Conservation (phyloP, 768 basidiomycete species). For the Lactifluus echinatus region DNA sequence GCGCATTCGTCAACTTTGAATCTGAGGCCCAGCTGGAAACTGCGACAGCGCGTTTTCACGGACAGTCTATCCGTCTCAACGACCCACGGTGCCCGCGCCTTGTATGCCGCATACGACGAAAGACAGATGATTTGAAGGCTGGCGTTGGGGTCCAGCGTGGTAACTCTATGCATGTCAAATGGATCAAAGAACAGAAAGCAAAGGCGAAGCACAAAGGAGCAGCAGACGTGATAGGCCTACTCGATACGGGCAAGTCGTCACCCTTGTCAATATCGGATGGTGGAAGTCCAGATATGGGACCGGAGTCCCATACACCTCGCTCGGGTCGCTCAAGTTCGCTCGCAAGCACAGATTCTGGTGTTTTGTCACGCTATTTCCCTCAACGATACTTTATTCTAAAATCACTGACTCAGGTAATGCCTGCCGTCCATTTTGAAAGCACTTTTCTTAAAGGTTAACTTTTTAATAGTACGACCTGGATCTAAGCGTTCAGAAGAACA, state of each 20-base stretch:
- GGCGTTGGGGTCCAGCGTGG: conserved; percentile 92
- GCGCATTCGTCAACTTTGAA: conserved; percentile 88
- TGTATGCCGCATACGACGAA: conserved; percentile 74
- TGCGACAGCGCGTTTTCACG: conserved; percentile 70
- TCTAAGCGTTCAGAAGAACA: conserved; percentile 62
- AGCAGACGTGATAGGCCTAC: conserved; percentile 1
- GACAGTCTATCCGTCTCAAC: conserved; percentile 52
- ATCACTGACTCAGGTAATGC: conserved; percentile 65
- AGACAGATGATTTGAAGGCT: conserved; percentile 77
- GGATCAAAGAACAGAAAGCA: conserved; percentile 58
- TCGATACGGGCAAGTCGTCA: conserved; percentile 15
- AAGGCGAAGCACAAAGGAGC: conserved; percentile 25
- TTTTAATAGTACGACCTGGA: conserved; percentile 60
- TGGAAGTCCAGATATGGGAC: conserved; percentile 25
- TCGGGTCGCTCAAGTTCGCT: conserved; percentile 60
- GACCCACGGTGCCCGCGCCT: conserved; percentile 70
- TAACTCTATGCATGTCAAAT: conserved; percentile 72
- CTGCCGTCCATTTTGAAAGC: background rate
- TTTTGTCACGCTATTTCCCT: conserved; percentile 70
- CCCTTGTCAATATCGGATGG: conserved; percentile 35
- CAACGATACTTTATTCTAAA: conserved; percentile 91
- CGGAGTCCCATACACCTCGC: conserved; percentile 23
- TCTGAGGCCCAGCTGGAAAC: conserved; percentile 48
- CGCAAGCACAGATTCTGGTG: conserved; percentile 77
- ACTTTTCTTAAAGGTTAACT: background rate